A percentile compares a stretch with the other conserved stretches of the same genome.
phyloP scores from a whole-genome alignment of 1,284 basidiomycete species.

The Apiotrichum siamense region DNA sequence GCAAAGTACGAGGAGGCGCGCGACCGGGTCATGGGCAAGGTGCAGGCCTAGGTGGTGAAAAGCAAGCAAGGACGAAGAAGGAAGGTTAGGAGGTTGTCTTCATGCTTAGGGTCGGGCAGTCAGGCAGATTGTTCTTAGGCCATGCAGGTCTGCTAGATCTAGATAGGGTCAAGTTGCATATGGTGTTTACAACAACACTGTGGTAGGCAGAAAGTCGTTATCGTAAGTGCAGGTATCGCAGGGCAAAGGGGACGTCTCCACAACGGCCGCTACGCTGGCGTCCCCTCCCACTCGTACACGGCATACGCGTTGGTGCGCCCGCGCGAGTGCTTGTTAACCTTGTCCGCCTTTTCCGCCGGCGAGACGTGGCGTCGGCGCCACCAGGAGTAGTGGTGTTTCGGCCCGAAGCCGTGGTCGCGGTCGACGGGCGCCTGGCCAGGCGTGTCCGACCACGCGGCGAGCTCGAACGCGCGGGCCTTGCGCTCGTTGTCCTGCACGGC shows the following conservation, averaged over 20 bases:
- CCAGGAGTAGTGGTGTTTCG: slow-evolving; percentile 6
- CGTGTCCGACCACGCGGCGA: slow-evolving; percentile 42
- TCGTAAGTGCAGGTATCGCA: too few species aligned
- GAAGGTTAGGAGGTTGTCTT: neutral
- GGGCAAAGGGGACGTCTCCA: too few species aligned
- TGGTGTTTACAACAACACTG: neutral
- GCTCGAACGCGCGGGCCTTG: slow-evolving; percentile 38
- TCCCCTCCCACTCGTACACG: slow-evolving; percentile 44
- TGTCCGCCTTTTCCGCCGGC: slow-evolving; percentile 8
- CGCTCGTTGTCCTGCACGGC: slow-evolving; percentile 28
- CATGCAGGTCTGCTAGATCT: neutral
- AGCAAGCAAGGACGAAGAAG: too few species aligned
- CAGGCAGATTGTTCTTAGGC: too few species aligned
- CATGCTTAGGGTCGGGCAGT: too few species aligned
- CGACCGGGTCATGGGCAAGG: slow-evolving; percentile 56
- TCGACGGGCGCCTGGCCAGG: slow-evolving; percentile 31
- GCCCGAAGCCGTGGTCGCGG: neutral
- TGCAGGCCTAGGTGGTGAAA: slow-evolving; percentile 23
- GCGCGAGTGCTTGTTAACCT: slow-evolving; percentile 27
- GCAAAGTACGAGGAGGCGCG: slow-evolving; percentile 72
- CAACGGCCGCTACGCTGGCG: slow-evolving; percentile 15
- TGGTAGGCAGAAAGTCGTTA: too few species aligned
- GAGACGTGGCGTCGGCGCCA: slow-evolving; percentile 10
- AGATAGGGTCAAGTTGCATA: neutral
- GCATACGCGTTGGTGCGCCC: slow-evolving; percentile 40